Percentiles rank a stretch among this genome's conserved stretches.
Evolutionary conservation across 2,329 filamentous ascomycete species (phyloP).

Genomic region (Fusarium sp.): DNA sequence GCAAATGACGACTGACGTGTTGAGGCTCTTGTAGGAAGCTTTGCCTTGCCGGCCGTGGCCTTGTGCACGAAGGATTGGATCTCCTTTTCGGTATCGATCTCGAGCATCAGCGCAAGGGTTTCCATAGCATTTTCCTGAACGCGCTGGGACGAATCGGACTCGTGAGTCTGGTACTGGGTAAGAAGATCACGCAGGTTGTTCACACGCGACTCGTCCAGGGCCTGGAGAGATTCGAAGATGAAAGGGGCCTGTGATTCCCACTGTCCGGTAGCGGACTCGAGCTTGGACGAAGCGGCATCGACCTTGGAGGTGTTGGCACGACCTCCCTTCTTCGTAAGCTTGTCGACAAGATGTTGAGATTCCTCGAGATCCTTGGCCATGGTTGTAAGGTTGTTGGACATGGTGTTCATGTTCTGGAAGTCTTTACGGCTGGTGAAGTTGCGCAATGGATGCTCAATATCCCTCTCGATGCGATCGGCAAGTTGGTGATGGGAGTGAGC

Average conservation of each 20-base stretch:
- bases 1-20: slow-evolving; percentile 59
- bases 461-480: slow-evolving; percentile 85
- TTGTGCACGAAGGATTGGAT: slow-evolving; percentile 78
- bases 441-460: slow-evolving; percentile 88
- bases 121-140: slow-evolving; percentile 81
- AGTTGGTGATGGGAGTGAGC: slow-evolving; percentile 88
- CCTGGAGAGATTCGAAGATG: slow-evolving; percentile 93
- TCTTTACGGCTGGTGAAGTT: slow-evolving; percentile 82
- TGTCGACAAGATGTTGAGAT: slow-evolving; percentile 88
- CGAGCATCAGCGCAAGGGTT: slow-evolving; percentile 85
- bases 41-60: slow-evolving; percentile 59
- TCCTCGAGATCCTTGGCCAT: slow-evolving; percentile 90
- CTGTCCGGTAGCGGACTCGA: slow-evolving; percentile 84
- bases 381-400: slow-evolving; percentile 83
- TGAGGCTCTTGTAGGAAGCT: slow-evolving; percentile 57
- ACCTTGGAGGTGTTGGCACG: slow-evolving; percentile 84
- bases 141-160: slow-evolving; percentile 87
- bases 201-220: slow-evolving; percentile 88
- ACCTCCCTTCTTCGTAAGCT: slow-evolving; percentile 82
- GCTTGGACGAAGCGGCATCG: slow-evolving; percentile 78
- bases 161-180: slow-evolving; percentile 93
- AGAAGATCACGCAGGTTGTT: slow-evolving; percentile 92
- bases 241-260: slow-evolving; percentile 97
- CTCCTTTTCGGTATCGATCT: slow-evolving; percentile 89
- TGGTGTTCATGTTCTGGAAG: slow-evolving; percentile 83